Base-by-base conservation (phyloP, 441 rosid genomes). In the Populus hybrid region DNA sequence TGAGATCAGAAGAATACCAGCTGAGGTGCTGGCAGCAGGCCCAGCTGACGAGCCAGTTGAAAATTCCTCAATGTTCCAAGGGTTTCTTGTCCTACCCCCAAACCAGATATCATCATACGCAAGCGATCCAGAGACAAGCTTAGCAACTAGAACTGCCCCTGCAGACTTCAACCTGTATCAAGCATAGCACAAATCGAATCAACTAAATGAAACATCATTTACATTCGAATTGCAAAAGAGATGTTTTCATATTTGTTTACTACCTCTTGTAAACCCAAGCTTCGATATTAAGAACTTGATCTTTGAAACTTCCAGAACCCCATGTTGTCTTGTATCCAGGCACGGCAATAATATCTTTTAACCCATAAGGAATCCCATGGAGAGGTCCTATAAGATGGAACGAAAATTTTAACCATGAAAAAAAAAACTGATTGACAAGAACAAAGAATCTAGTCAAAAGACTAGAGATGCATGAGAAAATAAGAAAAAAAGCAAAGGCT, bases 21-120 rank as follows among this genome's bases (percentile, higher is more conserved):
- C 97, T 1, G 97, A 90, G 64, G 95, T 92, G 84, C 91, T 87
- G 42, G 99, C 93, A 77, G 97, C 99, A 20, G 99, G 93, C 71
- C 98, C 98, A 81, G 94, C 97, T 36, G 97, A 95, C 67, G 98
- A 93, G 42, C 99, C 99, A 0, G 97, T 93, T 40, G 94, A 80
- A 79, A 95, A 94, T 73, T 94, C 97, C 86, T 90, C 93, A 14
- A 95, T 92, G 79, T 93, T 95, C 99, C 99, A 95, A 8, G 99
- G 99, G 77, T 95, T 95, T 76, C 94, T 90, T 8, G 97, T 95
- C 86, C 95, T 85, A 66, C 97, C 98, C 2, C 93, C 95, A 67
- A 90, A 93, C 99, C 98, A 93, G 73, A 95, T 92, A 77, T 95
- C 99, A 84, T 93, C 95, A 79, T 88, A 95, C 64, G 94, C 99